These are phyloP conservation scores for Psilocybe tampanensis DNA, from an alignment of 768 basidiomycete genomes.

Conservation along the genomic window DNA sequence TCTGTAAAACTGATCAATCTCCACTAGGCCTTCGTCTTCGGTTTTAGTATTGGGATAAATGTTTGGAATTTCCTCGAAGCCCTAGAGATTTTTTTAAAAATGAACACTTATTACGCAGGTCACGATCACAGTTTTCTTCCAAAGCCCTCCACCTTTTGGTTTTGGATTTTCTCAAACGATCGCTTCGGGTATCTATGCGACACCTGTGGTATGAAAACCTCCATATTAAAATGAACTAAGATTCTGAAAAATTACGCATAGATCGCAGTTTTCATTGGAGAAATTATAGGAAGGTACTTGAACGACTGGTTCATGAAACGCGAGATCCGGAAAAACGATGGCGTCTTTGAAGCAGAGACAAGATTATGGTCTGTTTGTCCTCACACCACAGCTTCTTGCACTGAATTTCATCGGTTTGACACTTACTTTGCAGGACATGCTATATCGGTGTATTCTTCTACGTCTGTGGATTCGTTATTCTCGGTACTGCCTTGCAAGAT, in stretches of 20 bases:
- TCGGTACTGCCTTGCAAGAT: slow-evolving; percentile 58
- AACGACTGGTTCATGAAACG: slow-evolving; percentile 55
- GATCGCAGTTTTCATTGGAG: slow-evolving; percentile 56
- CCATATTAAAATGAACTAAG: too few relatives aligned
- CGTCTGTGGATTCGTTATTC: slow-evolving; percentile 59
- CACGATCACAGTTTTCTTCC: slow-evolving; percentile 68
- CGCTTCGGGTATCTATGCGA: slow-evolving; percentile 55
- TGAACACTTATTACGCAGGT: slow-evolving; percentile 37
- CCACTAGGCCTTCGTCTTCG: slow-evolving; percentile 61
- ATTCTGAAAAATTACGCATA: slow-evolving; percentile 16
- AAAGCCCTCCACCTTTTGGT: slow-evolving; percentile 53
- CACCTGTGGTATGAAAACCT: slow-evolving; percentile 55
- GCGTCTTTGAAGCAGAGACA: slow-evolving; percentile 62
- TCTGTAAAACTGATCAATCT: too few relatives aligned
- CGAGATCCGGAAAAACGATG: slow-evolving; percentile 49
- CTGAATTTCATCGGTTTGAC: background rate
- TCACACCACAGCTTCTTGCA: background rate
- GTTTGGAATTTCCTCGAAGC: slow-evolving; percentile 28
- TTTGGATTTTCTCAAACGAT: slow-evolving; percentile 52
- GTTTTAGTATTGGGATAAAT: slow-evolving; percentile 67
- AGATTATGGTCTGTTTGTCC: slow-evolving; percentile 51
- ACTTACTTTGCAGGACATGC: slow-evolving; percentile 45
- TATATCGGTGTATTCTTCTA: slow-evolving; percentile 64
- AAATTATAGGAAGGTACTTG: slow-evolving; percentile 51
- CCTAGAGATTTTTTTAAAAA: background rate